phyloP scores from a whole-genome alignment of 345 rosid species.

The Litchi chinensis region DNA sequence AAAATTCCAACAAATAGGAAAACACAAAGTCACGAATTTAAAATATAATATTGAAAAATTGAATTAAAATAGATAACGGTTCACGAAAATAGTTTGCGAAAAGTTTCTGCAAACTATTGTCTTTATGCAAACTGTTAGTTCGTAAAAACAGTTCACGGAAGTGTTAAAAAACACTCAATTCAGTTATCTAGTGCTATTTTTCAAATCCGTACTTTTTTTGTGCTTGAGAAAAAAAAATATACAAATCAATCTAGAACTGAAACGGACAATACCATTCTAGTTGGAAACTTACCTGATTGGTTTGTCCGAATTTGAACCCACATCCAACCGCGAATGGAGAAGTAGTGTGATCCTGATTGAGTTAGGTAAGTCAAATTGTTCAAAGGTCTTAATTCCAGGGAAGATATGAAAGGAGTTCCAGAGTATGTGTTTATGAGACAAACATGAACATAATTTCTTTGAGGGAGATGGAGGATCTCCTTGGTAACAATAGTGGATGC shows the following conservation, averaged over 20 bases:
- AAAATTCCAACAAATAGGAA: too few species aligned
- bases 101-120: too few species aligned
- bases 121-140: too few species aligned
- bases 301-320: background rate
- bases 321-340: background rate
- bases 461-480: constrained; percentile 8
- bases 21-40: too few species aligned
- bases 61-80: too few species aligned
- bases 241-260: background rate
- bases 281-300: background rate
- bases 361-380: constrained; percentile 11
- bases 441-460: background rate
- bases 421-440: constrained; percentile 13
- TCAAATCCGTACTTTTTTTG: too few species aligned
- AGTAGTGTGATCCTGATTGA: background rate
- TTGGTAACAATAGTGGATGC: background rate
- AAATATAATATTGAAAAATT: too few species aligned
- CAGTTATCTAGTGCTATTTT: too few species aligned
- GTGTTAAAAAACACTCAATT: too few species aligned
- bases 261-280: background rate
- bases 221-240: too few species aligned
- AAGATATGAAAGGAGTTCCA: constrained; percentile 25
- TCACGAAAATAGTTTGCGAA: too few species aligned
- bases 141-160: too few species aligned
- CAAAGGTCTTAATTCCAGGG: constrained; percentile 22